A percentile compares a stretch with the other conserved stretches of the same genome.
Evolutionary conservation across 177 flowering plant species (phyloP).

Genomic region (Vitis hybrid): DNA sequence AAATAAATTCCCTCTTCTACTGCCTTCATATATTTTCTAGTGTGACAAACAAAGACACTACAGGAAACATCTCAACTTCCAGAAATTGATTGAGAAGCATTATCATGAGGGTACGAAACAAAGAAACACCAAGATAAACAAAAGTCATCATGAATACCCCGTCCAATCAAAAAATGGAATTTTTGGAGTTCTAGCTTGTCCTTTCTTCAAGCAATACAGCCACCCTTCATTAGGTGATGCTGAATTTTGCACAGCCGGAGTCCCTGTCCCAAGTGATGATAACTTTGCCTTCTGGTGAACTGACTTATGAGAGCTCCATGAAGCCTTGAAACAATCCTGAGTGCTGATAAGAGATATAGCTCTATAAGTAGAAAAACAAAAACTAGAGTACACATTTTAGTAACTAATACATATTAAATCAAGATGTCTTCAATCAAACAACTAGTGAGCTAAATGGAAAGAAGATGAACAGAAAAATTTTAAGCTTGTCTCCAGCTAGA

Average conservation of each 20-base stretch:
- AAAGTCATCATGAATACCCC: conserved; percentile 52
- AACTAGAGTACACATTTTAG: background rate
- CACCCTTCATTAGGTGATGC: conserved; percentile 54
- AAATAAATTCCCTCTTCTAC: no score
- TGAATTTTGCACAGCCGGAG: conserved; percentile 40
- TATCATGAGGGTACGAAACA: background rate
- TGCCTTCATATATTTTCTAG: background rate
- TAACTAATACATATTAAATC: background rate
- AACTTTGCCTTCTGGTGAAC: conserved; percentile 74
- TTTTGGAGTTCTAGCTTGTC: conserved; percentile 73
- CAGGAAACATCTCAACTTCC: no score
- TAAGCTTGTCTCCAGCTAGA: no score
- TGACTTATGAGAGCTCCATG: conserved; percentile 92
- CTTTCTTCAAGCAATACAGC: conserved; percentile 87
- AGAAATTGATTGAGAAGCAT: no score
- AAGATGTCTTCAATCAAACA: background rate
- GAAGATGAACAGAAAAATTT: background rate
- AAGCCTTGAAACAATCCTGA: conserved; percentile 95
- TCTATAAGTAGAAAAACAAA: conserved; percentile 12
- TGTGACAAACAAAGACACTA: background rate
- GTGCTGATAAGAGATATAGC: conserved; percentile 43
- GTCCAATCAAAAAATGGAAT: conserved; percentile 94
- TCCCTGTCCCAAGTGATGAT: conserved; percentile 31
- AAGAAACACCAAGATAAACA: conserved; percentile 4
- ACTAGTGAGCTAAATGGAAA: background rate